Evolutionary conservation across 2,329 filamentous ascomycete species (phyloP), one percentile per base, ranked within the genome.

Genomic region (Trichoderma atrobrunneum): DNA sequence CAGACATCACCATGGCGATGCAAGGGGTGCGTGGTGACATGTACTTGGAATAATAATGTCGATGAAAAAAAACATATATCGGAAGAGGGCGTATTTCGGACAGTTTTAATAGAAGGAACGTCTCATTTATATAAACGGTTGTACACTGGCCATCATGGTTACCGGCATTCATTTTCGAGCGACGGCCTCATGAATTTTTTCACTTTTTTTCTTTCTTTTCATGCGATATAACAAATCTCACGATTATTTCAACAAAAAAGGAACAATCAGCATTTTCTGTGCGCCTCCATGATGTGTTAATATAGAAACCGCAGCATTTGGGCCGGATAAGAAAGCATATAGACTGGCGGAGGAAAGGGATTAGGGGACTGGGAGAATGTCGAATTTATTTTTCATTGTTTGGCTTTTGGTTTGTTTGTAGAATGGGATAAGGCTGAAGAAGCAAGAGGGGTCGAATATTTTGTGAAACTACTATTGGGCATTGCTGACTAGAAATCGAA

Each of bases 41-140:
- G 84, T 88, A 86, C 76, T 84, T 87, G 82, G 85, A 87, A 74
- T 87, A 79, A 78, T 65, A 51, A 68, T 43, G 30, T 71, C 57
- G 61, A 65, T 65, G 28, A 43, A 66, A 30, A 30, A 71, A 67
- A 39, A 26, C 54, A 57, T 36, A 36, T 21, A 65, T 70, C 7
- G 21, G 39, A 63, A 64, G 60, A 57, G 18, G 51, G 59, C 65
- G 62, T 57, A 39, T 32, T 66, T 66, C 48, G 57, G 66, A 62
- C 39, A 57, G 39, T 62, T 61, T 70, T 61, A 28, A 62, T 54
- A 70, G 39, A 70, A 70, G 16, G 57, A 43, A 62, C 39, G 62
- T 63, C 51, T 70, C 60, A 24, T 43, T 64, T 36, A 24, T 48
- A 43, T 5, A 12, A 39, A 39, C 24, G 43, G 39, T 43, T 61